Conservation (phyloP, 371 early-diverging fungal species). For the Phascolomyces articulosus region DNA sequence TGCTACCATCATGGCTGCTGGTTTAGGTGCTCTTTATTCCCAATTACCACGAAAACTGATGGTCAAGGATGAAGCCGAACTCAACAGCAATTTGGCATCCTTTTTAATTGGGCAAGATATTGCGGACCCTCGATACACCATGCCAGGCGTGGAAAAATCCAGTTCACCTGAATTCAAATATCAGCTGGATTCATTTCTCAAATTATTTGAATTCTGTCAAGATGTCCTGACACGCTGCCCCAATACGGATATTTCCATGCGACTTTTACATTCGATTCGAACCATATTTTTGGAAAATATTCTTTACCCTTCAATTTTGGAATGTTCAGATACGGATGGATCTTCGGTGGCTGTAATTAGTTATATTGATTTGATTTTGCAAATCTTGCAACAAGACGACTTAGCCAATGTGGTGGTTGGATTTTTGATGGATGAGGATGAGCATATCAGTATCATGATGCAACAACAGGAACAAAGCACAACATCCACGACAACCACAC, state of each 20-base stretch:
- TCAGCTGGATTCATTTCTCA: constrained; percentile 79
- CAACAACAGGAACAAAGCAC: constrained; percentile 13
- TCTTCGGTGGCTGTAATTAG: constrained; percentile 89
- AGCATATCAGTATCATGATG: neutral
- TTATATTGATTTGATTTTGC: constrained; percentile 85
- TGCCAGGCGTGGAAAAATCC: constrained; percentile 51
- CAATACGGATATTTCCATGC: constrained; percentile 64
- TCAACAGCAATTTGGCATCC: constrained; percentile 42
- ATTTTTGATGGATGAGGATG: constrained; percentile 64
- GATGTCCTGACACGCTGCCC: constrained; percentile 83
- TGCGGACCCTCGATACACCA: constrained; percentile 12
- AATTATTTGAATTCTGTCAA: constrained; percentile 84
- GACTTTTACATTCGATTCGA: constrained; percentile 70
- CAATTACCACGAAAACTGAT: constrained; percentile 86
- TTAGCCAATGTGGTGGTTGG: constrained; percentile 75
- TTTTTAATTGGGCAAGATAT: constrained; percentile 51
- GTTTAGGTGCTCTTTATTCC: constrained; percentile 89
- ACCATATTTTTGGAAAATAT: constrained; percentile 84
- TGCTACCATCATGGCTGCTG: constrained; percentile 80
- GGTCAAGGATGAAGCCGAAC: constrained; percentile 47
- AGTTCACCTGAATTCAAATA: constrained; percentile 69
- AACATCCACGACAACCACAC: neutral
- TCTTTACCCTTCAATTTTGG: constrained; percentile 83
- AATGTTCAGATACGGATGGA: constrained; percentile 91
- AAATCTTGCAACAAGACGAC: constrained; percentile 73